These are phyloP conservation scores for Cercospora beticola DNA, from an alignment of 2,329 filamentous ascomycete species.

Conservation along the genomic window DNA sequence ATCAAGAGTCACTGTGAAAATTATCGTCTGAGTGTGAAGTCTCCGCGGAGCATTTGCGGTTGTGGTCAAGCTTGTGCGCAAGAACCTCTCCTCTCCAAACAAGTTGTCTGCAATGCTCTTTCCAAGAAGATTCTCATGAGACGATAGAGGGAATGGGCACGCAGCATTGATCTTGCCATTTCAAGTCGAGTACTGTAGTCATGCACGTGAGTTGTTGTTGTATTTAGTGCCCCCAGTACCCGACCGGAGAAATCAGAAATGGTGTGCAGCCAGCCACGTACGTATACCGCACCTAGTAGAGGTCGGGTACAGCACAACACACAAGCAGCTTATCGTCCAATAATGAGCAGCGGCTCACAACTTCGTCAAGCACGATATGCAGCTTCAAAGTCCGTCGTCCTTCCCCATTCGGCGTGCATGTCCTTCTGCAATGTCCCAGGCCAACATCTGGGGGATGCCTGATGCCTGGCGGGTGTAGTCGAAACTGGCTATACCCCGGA, in stretches of 20 bases:
- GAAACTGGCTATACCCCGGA: neutral
- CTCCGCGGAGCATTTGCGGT: neutral
- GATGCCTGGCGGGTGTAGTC: neutral
- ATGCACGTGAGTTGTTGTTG: neutral
- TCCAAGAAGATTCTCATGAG: neutral
- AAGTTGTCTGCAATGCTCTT: neutral
- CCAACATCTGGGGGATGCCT: neutral
- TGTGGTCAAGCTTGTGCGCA: neutral
- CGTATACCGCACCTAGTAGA: neutral
- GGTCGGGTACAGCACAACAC: neutral
- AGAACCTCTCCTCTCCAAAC: no score
- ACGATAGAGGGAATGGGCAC: neutral
- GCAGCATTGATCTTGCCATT: neutral
- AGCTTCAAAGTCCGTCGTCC: neutral
- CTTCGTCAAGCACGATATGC: neutral
- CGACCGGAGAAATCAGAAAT: neutral
- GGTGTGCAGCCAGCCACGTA: neutral
- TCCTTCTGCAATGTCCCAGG: neutral
- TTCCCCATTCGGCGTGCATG: neutral
- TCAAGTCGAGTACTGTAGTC: neutral
- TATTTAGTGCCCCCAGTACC: neutral
- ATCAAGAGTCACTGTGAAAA: neutral
- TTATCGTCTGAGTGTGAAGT: neutral
- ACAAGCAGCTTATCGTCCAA: neutral
- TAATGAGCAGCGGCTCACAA: neutral